Evolutionary conservation across 2,329 filamentous ascomycete species (phyloP), one percentile per base, ranked within the genome.

Genomic region (Claviceps africana): DNA sequence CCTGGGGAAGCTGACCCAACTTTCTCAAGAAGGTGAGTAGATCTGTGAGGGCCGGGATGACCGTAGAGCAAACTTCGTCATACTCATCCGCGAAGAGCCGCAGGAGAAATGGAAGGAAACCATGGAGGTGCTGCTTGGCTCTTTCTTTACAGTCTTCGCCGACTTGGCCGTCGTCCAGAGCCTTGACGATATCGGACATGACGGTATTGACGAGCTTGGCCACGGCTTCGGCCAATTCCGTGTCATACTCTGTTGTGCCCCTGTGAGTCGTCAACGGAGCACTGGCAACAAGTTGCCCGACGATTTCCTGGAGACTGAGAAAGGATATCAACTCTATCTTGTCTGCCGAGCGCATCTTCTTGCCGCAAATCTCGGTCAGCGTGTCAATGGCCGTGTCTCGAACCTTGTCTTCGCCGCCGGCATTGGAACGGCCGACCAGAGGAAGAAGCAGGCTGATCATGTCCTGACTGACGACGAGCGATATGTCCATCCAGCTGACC

Each of bases 401-500:
- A 57, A 95, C 85, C 65, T 83, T 86, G 64, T 94, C 88, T 69
- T 86, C 74, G 64, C 77, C 67, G 61, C 80, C 70, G 61, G 75
- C 64, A 65, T 81, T 77, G 63, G 81, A 74, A 67, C 84, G 85
- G n/a, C 87, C 88, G 52, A 95, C 85, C 57, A 97, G 80, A 58
- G 93, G 86, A 62, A 96, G 84, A 54, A 98, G 76, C 48, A 89
- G 78, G 63, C 79, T 82, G 61, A 97, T 81, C 78, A 95, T 93
- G 51, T 84, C 80, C 64, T 90, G 81, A 67, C 94, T 95, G 61
- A 98, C 88, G 45, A 98, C 83, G 53, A 98, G 75, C 49, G 86
- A 86, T 61, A 98, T 97, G 64, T 97, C 93, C 62, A 94, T 95
- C 93, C 93, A 98, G 76, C 89, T 94, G 55, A 95, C 89, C 91